phyloP scores from a whole-genome alignment of 768 basidiomycete genomes.

The Lactarius pseudohatsudake region DNA sequence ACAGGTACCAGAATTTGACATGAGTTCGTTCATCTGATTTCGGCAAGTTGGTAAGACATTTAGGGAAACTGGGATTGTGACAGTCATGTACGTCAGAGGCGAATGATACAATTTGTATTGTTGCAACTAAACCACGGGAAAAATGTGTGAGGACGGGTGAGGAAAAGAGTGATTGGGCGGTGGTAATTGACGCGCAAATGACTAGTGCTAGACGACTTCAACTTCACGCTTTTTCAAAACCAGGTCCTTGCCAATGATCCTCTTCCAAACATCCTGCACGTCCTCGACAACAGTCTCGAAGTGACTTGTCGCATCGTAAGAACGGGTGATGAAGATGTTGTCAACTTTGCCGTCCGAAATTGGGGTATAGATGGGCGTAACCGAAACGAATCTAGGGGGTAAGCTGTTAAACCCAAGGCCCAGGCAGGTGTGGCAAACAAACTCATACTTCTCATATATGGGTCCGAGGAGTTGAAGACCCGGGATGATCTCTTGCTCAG shows the following conservation, averaged over 20 bases:
- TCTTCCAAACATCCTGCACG: slow-evolving; percentile 94
- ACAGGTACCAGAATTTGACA: slow-evolving; percentile 84
- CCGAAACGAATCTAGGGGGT: slow-evolving; percentile 75
- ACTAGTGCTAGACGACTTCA: slow-evolving; percentile 52
- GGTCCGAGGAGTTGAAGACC: slow-evolving; percentile 89
- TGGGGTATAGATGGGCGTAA: slow-evolving; percentile 86
- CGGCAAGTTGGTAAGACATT: neutral
- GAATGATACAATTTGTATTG: slow-evolving; percentile 22
- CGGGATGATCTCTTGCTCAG: slow-evolving; percentile 90
- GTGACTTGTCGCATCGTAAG: slow-evolving; percentile 98
- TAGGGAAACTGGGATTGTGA: slow-evolving; percentile 6
- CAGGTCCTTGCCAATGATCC: slow-evolving; percentile 73
- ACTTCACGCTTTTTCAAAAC: slow-evolving; percentile 87
- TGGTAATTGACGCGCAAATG: slow-evolving; percentile 14
- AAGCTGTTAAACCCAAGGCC: neutral
- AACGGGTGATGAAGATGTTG: slow-evolving; percentile 95
- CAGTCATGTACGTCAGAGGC: slow-evolving; percentile 7
- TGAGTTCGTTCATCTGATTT: slow-evolving; percentile 67
- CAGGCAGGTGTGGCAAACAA: neutral
- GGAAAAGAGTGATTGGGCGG: slow-evolving; percentile 4
- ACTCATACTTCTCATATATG: slow-evolving; percentile 86
- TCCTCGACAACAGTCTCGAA: slow-evolving; percentile 99
- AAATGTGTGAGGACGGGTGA: slow-evolving; percentile 4
- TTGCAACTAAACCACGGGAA: slow-evolving; percentile 17
- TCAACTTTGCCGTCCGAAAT: slow-evolving; percentile 78